Evolutionary conservation across 1,284 basidiomycete genomes (phyloP).

Genomic region (Ceratobasidium sp.): DNA sequence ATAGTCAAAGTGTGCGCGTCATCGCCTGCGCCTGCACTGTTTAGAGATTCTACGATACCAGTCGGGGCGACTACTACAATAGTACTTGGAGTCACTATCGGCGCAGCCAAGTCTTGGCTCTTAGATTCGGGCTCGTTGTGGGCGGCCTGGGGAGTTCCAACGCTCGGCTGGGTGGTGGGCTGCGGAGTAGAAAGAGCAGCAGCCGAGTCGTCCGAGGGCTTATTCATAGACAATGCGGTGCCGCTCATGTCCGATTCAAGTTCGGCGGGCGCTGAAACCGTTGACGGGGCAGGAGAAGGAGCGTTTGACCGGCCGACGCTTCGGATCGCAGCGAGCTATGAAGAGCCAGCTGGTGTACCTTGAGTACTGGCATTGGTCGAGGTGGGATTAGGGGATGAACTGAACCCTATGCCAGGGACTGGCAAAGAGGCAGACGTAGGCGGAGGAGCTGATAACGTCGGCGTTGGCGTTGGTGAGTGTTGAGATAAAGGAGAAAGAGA

Average conservation of each 20-base stretch:
- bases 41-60: background rate
- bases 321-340: slow-evolving; percentile 28
- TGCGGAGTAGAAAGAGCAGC: background rate
- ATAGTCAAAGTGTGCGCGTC: slow-evolving; percentile 2
- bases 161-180: background rate
- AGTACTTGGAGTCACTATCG: background rate
- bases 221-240: background rate
- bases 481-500: slow-evolving; percentile 29
- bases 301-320: slow-evolving; percentile 14
- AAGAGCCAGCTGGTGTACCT: slow-evolving; percentile 21
- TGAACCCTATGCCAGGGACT: slow-evolving; percentile 2
- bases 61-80: background rate
- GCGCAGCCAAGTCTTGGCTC: background rate
- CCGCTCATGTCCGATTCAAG: background rate
- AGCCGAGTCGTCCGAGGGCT: background rate
- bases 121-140: no score
- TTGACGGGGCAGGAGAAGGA: background rate
- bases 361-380: background rate
- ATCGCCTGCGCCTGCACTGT: no score
- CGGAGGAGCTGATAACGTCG: slow-evolving; percentile 9
- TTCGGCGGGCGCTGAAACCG: no score
- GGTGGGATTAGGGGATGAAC: background rate
- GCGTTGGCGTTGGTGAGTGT: slow-evolving; percentile 16
- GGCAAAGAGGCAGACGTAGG: slow-evolving; percentile 5
- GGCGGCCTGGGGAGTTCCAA: background rate